These are phyloP conservation scores for Salix viminalis DNA, from an alignment of 345 rosid species.

Conservation along the genomic window DNA sequence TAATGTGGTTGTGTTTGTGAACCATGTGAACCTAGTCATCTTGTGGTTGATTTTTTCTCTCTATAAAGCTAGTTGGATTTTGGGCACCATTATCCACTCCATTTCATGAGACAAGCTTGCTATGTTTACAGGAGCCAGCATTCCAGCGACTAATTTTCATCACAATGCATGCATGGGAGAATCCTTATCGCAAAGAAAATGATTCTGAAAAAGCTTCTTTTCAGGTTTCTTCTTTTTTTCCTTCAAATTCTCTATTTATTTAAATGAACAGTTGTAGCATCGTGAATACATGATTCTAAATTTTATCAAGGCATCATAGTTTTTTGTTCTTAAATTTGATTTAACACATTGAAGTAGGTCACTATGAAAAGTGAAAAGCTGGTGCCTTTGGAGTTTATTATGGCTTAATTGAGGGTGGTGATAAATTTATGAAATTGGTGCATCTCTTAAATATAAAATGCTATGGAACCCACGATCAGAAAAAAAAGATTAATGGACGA, in stretches of 20 bases:
- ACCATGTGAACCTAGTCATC: not conserved
- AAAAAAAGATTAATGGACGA: not conserved
- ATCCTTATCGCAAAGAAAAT: conserved; percentile 55
- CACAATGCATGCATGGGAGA: conserved; percentile 95
- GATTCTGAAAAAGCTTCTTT: conserved; percentile 44
- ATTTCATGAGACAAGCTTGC: not conserved
- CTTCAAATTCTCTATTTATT: not conserved
- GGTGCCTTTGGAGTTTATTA: not conserved
- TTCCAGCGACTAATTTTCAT: conserved; percentile 84
- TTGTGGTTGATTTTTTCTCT: not conserved
- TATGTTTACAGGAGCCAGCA: conserved; percentile 68
- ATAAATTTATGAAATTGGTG: not conserved
- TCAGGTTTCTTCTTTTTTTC: conserved; percentile 48
- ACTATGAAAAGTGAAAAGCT: not conserved
- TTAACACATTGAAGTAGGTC: not conserved
- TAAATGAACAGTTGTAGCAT: conserved; percentile 12
- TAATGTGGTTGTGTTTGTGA: not conserved
- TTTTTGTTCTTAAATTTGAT: not conserved
- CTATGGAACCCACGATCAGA: not conserved
- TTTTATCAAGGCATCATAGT: not conserved
- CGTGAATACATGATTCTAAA: not conserved
- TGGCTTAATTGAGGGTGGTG: not conserved
- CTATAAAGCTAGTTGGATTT: conserved; percentile 2
- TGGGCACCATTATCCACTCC: not conserved
- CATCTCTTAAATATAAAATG: not conserved